phyloP scores from a whole-genome alignment of 768 basidiomycete genomes.

The Collybiopsis confluens region DNA sequence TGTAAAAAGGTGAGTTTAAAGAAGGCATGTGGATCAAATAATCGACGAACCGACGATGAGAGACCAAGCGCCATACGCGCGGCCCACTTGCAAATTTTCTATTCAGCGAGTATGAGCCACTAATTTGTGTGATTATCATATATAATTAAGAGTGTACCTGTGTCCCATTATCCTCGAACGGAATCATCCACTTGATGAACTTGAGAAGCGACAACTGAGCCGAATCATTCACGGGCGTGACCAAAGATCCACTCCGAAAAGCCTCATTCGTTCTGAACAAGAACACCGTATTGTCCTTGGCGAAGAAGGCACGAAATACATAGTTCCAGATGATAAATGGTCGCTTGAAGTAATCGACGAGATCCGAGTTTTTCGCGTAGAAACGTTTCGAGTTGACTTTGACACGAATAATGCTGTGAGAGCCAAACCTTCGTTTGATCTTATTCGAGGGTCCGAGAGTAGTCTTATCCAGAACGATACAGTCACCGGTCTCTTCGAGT shows the following conservation, averaged over 20 bases:
- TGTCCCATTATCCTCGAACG: constrained; percentile 35
- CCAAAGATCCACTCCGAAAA: constrained; percentile 16
- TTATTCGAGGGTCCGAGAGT: constrained; percentile 52
- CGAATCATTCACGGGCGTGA: background rate
- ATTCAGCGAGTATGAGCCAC: no score
- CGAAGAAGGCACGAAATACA: constrained; percentile 58
- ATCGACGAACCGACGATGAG: constrained; percentile 65
- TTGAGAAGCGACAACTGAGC: constrained; percentile 31
- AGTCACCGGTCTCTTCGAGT: constrained; percentile 20
- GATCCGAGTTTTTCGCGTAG: constrained; percentile 22
- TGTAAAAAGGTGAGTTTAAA: no score
- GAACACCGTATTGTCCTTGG: constrained; percentile 56
- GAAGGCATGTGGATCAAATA: no score
- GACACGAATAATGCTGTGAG: constrained; percentile 51
- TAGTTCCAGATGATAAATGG: constrained; percentile 50
- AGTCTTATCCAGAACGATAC: constrained; percentile 43
- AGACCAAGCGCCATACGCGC: constrained; percentile 59
- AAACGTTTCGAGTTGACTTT: constrained; percentile 33
- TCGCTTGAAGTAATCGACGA: constrained; percentile 39
- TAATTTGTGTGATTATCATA: no score
- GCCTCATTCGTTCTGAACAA: constrained; percentile 51
- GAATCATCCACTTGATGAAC: constrained; percentile 56
- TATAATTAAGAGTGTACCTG: constrained; percentile 53
- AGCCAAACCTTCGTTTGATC: constrained; percentile 59
- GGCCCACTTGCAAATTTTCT: constrained; percentile 64